phyloP scores from a whole-genome alignment of 148 eudicot species.

The Silene latifolia region DNA sequence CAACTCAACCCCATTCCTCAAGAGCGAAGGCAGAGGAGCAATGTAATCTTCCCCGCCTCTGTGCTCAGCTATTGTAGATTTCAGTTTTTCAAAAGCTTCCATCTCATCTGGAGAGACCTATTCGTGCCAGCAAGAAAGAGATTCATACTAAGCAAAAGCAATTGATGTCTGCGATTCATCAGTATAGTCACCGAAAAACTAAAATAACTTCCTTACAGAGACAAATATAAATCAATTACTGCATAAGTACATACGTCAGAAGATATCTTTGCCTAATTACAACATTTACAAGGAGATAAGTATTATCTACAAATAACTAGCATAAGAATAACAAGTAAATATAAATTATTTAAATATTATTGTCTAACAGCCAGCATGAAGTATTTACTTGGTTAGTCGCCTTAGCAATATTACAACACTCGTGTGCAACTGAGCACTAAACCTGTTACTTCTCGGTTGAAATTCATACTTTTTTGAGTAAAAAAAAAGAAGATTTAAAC shows the following conservation, averaged over 20 bases:
- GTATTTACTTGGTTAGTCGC: background rate
- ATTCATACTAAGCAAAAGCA: background rate
- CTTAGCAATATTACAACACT: no score
- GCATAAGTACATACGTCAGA: no score
- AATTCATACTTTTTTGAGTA: no score
- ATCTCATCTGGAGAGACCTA: conserved; percentile 82
- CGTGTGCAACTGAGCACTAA: no score
- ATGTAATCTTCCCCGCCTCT: conserved; percentile 47
- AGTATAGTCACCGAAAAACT: background rate
- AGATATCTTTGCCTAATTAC: no score
- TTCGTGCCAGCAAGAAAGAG: conserved; percentile 11
- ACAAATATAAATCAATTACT: background rate
- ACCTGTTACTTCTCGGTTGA: no score
- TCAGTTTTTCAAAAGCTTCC: conserved; percentile 64
- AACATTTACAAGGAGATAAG: no score
- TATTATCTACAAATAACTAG: no score
- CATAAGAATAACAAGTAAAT: no score
- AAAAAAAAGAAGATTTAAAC: no score
- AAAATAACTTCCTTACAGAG: background rate
- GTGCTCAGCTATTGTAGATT: conserved; percentile 56
- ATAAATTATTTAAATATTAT: background rate
- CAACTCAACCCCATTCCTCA: conserved; percentile 76
- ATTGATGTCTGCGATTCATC: background rate
- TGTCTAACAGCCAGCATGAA: background rate
- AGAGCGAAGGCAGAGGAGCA: conserved; percentile 72